Conservation (phyloP, 345 rosid genomes). For the Eucalyptus victrix region DNA sequence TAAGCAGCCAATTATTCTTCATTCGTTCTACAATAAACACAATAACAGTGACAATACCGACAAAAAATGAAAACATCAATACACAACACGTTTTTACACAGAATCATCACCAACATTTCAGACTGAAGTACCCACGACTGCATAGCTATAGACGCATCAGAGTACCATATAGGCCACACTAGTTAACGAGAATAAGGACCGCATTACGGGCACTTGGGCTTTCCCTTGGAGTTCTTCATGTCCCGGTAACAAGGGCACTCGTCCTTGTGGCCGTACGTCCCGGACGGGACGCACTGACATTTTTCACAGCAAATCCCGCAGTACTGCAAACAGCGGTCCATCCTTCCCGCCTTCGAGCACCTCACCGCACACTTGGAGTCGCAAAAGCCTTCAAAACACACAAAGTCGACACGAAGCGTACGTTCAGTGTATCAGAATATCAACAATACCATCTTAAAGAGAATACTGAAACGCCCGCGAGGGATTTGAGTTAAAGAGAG, state of each 20-base stretch:
- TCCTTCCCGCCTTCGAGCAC: conserved; percentile 42
- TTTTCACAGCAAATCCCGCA: conserved; percentile 58
- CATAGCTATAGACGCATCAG: not conserved
- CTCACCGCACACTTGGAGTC: conserved; percentile 34
- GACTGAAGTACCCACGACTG: not conserved
- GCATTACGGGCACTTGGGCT: conserved; percentile 53
- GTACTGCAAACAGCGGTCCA: conserved; percentile 57
- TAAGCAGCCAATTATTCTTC: not conserved
- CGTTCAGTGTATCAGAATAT: not conserved
- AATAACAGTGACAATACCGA: not conserved
- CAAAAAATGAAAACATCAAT: not conserved
- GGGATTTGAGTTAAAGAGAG: not conserved
- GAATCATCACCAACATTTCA: not conserved
- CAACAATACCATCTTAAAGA: not conserved
- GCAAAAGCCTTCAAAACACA: conserved; percentile 3
- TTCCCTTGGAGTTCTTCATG: conserved; percentile 35
- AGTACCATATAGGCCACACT: not conserved
- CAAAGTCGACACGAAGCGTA: not conserved
- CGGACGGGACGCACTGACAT: conserved; percentile 78
- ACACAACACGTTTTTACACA: not conserved
- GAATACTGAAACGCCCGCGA: not conserved
- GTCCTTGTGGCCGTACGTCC: conserved; percentile 58
- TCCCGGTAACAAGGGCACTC: conserved; percentile 67
- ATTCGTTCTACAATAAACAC: not conserved
- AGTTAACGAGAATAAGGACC: not conserved